Percentiles rank a stretch among this genome's conserved stretches.
Conservation (phyloP, 768 basidiomycete species). For the Pilatotrama ljubarskyi region DNA sequence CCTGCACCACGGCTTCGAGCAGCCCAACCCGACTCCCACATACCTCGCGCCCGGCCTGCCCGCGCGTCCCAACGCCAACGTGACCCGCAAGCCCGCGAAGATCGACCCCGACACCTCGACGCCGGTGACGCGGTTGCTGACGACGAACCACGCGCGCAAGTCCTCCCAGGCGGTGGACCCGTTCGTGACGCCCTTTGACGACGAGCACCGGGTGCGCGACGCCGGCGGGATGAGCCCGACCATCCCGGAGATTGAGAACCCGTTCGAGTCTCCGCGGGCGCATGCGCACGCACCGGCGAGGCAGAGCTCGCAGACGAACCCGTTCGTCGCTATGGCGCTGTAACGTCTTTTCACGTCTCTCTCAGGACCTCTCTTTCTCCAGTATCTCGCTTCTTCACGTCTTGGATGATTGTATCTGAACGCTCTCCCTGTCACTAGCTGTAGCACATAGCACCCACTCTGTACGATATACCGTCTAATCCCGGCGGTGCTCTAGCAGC, state of each 20-base stretch:
- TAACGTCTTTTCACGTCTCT: conserved; percentile 17
- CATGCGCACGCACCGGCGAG: conserved; percentile 31
- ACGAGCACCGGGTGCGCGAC: conserved; percentile 46
- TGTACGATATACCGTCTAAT: not conserved
- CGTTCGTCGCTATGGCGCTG: conserved; percentile 43
- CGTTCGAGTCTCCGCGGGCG: conserved; percentile 11
- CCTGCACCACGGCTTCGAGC: conserved; percentile 43
- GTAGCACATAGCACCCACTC: conserved; percentile 1
- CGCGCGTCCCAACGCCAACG: not conserved
- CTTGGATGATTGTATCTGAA: conserved; percentile 9
- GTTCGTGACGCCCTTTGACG: conserved; percentile 80
- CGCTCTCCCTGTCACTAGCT: not conserved
- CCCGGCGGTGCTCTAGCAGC: not conserved
- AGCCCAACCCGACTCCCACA: conserved; percentile 21
- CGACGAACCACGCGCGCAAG: conserved; percentile 43
- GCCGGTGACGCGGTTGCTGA: conserved; percentile 48
- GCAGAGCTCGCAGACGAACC: conserved; percentile 53
- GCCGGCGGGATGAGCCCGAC: not conserved
- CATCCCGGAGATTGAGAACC: conserved; percentile 2
- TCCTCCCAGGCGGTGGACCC: conserved; percentile 49
- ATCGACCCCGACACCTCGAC: conserved; percentile 27
- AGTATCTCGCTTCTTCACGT: not conserved
- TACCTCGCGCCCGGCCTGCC: conserved; percentile 16
- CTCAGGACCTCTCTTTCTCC: not conserved
- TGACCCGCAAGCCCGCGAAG: conserved; percentile 5